Base-by-base conservation (phyloP, 345 rosid genomes). In the Brassica nigra region DNA sequence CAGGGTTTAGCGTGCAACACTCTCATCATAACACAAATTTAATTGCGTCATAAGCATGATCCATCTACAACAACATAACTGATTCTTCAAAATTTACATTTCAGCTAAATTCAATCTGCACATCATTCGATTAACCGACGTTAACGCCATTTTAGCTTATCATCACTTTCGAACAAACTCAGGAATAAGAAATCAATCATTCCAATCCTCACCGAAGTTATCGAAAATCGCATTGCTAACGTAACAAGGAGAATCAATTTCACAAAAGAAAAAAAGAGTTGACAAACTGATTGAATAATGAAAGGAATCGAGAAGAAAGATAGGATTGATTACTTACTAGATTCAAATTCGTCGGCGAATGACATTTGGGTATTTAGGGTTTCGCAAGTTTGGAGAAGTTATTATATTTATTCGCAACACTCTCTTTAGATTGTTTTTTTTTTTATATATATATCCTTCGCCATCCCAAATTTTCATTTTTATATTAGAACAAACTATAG, bases 271-370 rank as follows among this genome's bases (percentile, higher is more conserved):
- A 23, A 23, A 23, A 23, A 44, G 34, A 34, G 39, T 6, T 34
- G 6, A 34, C 39, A 34, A 55, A 8, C 9, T 30, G 16, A 54
- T 54, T 18, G 64, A 7, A 57, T 12, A 29, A 47, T 8, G 39
- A 34, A 44, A 5, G 6, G 76, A 80, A 34, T 74, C 5, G 62
- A 76, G 57, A 52, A 1, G 75, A 8, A 16, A 36, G 69, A 73
- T 18, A 20, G 18, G 65, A 55, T 34, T 23, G 37, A 34, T 34
- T 42, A 67, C 83, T 83, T 83, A 78, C 85, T 83, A 3, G 82
- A 52, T 83, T 83, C 85, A 33, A 83, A 83, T 61, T 83, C 85
- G 20, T 83, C 85, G 8, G 78, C 79, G 61, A 75, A 83, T 0
- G 85, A 83, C 85, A 83, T 82, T 82, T 70, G 70, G 82, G 82